Conservation (phyloP, 129 eudicot genomes). For the Pulicaria dysenterica region DNA sequence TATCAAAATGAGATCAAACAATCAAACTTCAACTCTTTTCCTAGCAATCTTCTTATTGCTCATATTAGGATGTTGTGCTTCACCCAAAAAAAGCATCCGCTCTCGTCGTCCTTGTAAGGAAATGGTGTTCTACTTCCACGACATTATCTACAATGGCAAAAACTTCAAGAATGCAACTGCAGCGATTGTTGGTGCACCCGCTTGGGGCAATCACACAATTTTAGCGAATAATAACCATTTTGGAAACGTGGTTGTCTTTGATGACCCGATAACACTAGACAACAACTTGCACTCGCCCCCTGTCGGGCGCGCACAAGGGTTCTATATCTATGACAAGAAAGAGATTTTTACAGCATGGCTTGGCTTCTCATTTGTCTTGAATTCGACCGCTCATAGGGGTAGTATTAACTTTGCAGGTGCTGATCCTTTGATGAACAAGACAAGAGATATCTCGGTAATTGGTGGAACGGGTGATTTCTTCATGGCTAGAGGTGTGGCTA, state of each 20-base stretch:
- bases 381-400: constrained; percentile 60
- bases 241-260: constrained; percentile 69
- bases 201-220: constrained; percentile 60
- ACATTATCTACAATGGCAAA: constrained; percentile 58
- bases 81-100: constrained; percentile 32
- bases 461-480: constrained; percentile 89
- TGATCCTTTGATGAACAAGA: constrained; percentile 74
- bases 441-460: constrained; percentile 74
- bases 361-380: constrained; percentile 67
- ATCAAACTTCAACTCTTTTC: constrained; percentile 19
- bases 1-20: constrained; percentile 32
- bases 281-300: constrained; percentile 65
- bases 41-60: constrained; percentile 37
- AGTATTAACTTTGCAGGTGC: constrained; percentile 70
- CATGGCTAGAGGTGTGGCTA: constrained; percentile 77
- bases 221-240: constrained; percentile 48
- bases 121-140: constrained; percentile 62
- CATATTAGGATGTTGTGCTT: constrained; percentile 32
- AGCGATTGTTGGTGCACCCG: constrained; percentile 64
- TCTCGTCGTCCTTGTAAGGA: constrained; percentile 52
- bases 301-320: constrained; percentile 76
- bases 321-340: constrained; percentile 56
- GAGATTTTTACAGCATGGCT: constrained; percentile 60
- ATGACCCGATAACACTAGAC: constrained; percentile 71
- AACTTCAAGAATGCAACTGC: constrained; percentile 65